Evolutionary conservation across 1,139 yeast genomes (phyloP).

Genomic region (Meyerozyma carpophila): DNA sequence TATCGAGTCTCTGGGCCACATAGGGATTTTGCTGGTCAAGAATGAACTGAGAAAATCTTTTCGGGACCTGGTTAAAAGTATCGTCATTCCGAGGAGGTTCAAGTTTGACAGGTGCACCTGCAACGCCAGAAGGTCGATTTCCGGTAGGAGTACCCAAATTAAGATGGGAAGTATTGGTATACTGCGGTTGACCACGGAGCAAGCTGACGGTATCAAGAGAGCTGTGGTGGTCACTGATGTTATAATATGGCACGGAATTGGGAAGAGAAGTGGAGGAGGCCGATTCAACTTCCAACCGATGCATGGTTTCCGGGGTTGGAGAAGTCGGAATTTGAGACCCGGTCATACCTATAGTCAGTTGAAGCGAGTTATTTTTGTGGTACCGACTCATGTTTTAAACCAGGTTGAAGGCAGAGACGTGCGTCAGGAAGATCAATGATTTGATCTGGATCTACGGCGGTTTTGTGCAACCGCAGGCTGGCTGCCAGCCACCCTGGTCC

Average conservation of each 20-base stretch:
- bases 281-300: conserved; percentile 27
- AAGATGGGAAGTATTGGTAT: conserved; percentile 22
- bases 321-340: neutral
- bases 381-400: neutral
- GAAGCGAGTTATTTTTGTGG: neutral
- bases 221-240: conserved; percentile 20
- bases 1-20: conserved; percentile 20
- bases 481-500: neutral
- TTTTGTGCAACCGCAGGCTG: neutral
- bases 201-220: conserved; percentile 31
- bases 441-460: neutral
- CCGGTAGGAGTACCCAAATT: conserved; percentile 5
- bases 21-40: conserved; percentile 30
- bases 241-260: conserved; percentile 30
- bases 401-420: neutral
- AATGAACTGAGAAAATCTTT: conserved; percentile 38
- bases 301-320: conserved; percentile 9
- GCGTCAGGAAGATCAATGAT: neutral
- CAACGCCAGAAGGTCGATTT: neutral
- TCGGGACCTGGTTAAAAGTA: conserved; percentile 30
- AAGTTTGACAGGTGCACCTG: neutral
- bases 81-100: neutral
- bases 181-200: conserved; percentile 13
- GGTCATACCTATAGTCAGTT: conserved; percentile 1
- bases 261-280: conserved; percentile 27